phyloP scores from a whole-genome alignment of 495 filamentous ascomycete genomes.

The Chaetomidium leptoderma region DNA sequence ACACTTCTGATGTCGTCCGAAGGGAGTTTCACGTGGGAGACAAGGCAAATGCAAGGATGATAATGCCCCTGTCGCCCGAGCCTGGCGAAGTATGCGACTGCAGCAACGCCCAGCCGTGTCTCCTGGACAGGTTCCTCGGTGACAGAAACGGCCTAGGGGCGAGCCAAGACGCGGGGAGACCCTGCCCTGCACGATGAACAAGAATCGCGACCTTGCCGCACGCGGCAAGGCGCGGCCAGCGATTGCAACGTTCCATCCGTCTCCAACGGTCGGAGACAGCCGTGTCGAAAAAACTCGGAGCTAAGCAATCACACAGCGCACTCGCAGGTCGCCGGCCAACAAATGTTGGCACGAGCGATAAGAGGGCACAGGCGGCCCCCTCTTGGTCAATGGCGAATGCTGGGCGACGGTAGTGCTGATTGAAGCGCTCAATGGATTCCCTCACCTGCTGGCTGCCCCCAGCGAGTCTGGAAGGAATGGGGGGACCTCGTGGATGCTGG shows the following conservation, averaged over 20 bases:
- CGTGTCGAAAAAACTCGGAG: not conserved
- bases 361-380: not conserved
- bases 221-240: constrained; percentile 3
- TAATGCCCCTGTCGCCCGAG: not conserved
- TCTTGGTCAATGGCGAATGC: not conserved
- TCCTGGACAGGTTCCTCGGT: constrained; percentile 8
- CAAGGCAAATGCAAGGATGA: not conserved
- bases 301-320: not conserved
- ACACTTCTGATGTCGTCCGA: too few relatives aligned
- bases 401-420: not conserved
- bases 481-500: not conserved
- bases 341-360: not conserved
- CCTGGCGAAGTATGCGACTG: constrained; percentile 1
- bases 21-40: too few relatives aligned
- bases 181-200: constrained; percentile 5
- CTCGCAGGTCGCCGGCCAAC: too few relatives aligned
- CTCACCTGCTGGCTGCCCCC: not conserved
- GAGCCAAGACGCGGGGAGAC: constrained; percentile 18
- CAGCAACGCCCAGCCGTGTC: not conserved
- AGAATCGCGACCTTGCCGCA: constrained; percentile 3
- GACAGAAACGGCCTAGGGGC: constrained; percentile 13
- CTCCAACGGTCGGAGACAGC: constrained; percentile 11
- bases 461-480: not conserved
- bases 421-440: too few relatives aligned
- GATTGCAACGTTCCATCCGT: constrained; percentile 21